A percentile compares a stretch with the other conserved stretches of the same genome.
Conservation (phyloP, 1,284 basidiomycete species). For the Macrocystidia cucumis region DNA sequence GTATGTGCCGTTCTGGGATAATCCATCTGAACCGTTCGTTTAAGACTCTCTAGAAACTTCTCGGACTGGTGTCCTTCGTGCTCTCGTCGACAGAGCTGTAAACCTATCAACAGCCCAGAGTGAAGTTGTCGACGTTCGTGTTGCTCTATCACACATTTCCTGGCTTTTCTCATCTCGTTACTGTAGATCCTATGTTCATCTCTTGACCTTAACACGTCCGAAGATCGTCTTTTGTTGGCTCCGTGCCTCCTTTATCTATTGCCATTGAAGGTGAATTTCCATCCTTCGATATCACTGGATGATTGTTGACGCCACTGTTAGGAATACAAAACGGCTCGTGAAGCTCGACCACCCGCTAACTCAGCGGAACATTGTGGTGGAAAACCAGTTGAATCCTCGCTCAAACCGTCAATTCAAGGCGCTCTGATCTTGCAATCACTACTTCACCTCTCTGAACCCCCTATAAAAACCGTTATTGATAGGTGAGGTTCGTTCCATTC, state of each 20-base stretch:
- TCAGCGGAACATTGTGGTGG: no score
- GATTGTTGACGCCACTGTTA: slow-evolving; percentile 12
- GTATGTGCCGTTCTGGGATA: slow-evolving; percentile 23
- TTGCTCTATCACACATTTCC: slow-evolving; percentile 1
- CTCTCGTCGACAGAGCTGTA: slow-evolving; percentile 62
- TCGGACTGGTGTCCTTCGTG: slow-evolving; percentile 48
- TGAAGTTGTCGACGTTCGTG: slow-evolving; percentile 41
- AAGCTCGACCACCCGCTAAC: no score
- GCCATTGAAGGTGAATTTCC: slow-evolving; percentile 38
- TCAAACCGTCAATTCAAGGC: slow-evolving; percentile 52
- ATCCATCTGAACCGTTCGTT: slow-evolving; percentile 25
- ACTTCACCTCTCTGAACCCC: slow-evolving; percentile 56
- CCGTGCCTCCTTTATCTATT: slow-evolving; percentile 61
- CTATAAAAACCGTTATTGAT: slow-evolving; percentile 59
- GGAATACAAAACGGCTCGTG: slow-evolving; percentile 27
- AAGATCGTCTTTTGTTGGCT: slow-evolving; percentile 43
- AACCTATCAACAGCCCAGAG: slow-evolving; percentile 34
- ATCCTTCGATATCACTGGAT: background rate
- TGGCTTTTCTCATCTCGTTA: slow-evolving; percentile 4
- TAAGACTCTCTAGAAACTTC: slow-evolving; percentile 36
- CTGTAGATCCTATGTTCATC: slow-evolving; percentile 51
- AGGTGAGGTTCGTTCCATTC: slow-evolving; percentile 38
- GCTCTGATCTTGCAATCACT: slow-evolving; percentile 80
- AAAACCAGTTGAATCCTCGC: background rate
- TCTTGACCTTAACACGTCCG: slow-evolving; percentile 44